These are phyloP conservation scores for Malbranchea cinnamomea DNA, from an alignment of 2,329 filamentous ascomycete genomes.

Conservation along the genomic window DNA sequence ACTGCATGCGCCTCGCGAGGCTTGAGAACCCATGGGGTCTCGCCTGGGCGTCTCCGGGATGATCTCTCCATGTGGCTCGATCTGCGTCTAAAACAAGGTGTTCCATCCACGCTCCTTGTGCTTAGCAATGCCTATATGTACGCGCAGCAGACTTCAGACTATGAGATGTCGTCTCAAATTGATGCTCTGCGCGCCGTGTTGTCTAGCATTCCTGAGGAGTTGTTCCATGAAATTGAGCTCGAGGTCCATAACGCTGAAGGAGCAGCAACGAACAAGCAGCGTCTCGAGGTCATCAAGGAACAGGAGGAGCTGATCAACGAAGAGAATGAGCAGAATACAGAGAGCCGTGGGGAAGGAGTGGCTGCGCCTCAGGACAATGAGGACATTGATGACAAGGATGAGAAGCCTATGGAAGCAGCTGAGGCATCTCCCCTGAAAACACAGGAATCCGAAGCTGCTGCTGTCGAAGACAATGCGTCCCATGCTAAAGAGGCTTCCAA, in stretches of 20 bases:
- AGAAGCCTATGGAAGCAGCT: slow-evolving; percentile 26
- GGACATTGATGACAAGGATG: slow-evolving; percentile 86
- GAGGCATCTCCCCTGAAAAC: too few species aligned
- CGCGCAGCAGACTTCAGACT: slow-evolving; percentile 56
- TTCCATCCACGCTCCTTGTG: slow-evolving; percentile 91
- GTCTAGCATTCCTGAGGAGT: slow-evolving; percentile 87
- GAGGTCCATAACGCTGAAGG: slow-evolving; percentile 96
- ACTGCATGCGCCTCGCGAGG: slow-evolving; percentile 82
- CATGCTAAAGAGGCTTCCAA: slow-evolving; percentile 31
- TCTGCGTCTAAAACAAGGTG: slow-evolving; percentile 77
- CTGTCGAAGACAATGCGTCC: slow-evolving; percentile 40
- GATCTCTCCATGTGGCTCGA: slow-evolving; percentile 92
- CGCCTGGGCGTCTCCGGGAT: slow-evolving; percentile 70
- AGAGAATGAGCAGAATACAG: slow-evolving; percentile 81
- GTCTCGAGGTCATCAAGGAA: slow-evolving; percentile 93
- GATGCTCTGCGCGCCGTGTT: slow-evolving; percentile 85
- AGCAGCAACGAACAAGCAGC: slow-evolving; percentile 95
- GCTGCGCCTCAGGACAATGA: slow-evolving; percentile 71
- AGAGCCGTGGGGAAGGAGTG: slow-evolving; percentile 59
- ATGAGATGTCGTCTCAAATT: slow-evolving; percentile 75
- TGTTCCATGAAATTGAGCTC: slow-evolving; percentile 98
- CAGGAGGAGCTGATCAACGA: slow-evolving; percentile 97
- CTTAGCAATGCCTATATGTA: slow-evolving; percentile 98
- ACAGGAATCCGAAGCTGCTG: too few species aligned
- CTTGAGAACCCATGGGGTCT: slow-evolving; percentile 82